Percentiles rank a stretch among this genome's conserved stretches.
phyloP scores from a whole-genome alignment of 1,139 yeast genomes.

The Kodamaea plutei region DNA sequence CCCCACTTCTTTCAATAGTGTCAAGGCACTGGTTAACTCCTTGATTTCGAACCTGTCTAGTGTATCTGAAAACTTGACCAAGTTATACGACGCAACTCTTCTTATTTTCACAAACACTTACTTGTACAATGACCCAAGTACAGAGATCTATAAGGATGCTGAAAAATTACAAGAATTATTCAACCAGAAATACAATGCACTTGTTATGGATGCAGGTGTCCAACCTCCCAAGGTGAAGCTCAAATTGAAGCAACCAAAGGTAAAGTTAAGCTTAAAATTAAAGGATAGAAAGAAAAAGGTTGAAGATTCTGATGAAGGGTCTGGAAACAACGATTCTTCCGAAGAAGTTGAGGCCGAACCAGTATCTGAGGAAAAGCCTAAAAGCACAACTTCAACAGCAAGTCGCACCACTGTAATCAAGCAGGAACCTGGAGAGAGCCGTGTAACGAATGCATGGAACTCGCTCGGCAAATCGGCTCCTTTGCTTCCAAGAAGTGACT shows the following conservation, averaged over 20 bases:
- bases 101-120: conserved; percentile 57
- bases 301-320: conserved; percentile 17
- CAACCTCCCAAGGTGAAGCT: conserved; percentile 23
- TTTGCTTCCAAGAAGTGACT: conserved; percentile 15
- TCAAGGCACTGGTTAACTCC: conserved; percentile 39
- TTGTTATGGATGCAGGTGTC: conserved; percentile 19
- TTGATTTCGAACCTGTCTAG: conserved; percentile 28
- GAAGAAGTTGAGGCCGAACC: conserved; percentile 7
- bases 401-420: not conserved
- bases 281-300: conserved; percentile 18
- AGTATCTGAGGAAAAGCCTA: conserved; percentile 2
- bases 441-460: conserved; percentile 5
- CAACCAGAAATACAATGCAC: conserved; percentile 24
- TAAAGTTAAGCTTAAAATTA: conserved; percentile 22
- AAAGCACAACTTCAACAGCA: not conserved
- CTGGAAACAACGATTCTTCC: conserved; percentile 15
- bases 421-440: not conserved
- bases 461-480: conserved; percentile 19
- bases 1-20: conserved; percentile 54
- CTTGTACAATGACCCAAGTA: conserved; percentile 52
- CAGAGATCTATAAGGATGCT: conserved; percentile 57
- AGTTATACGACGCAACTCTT: conserved; percentile 45
- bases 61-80: conserved; percentile 38
- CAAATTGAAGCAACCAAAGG: conserved; percentile 24
- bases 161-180: conserved; percentile 37